Percentiles rank a stretch among this genome's conserved stretches.
phyloP scores from a whole-genome alignment of 495 filamentous ascomycete genomes.

The Neurospora sp. region DNA sequence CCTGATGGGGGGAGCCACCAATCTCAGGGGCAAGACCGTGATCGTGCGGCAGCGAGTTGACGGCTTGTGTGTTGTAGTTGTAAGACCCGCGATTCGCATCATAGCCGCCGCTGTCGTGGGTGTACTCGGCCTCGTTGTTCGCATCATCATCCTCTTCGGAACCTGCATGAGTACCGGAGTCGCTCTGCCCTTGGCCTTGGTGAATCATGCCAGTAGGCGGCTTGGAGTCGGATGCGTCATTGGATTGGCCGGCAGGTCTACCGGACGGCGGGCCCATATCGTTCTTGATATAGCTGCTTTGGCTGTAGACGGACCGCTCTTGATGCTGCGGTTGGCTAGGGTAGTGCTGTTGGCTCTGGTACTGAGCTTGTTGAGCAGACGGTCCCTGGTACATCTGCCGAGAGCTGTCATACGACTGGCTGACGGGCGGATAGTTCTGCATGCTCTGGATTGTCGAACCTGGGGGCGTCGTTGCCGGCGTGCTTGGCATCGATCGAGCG shows the following conservation, averaged over 20 bases:
- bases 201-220: constrained; percentile 51
- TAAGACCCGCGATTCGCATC: constrained; percentile 61
- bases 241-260: constrained; percentile 44
- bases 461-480: constrained; percentile 84
- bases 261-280: constrained; percentile 86
- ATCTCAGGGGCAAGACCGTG: constrained; percentile 76
- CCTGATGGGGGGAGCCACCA: constrained; percentile 80
- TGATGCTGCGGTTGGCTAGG: constrained; percentile 52
- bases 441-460: constrained; percentile 66
- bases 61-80: constrained; percentile 58
- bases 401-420: constrained; percentile 66
- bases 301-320: constrained; percentile 61
- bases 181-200: constrained; percentile 44
- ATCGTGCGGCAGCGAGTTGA: constrained; percentile 58
- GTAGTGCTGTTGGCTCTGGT: constrained; percentile 29
- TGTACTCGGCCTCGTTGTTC: constrained; percentile 71
- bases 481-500: constrained; percentile 83
- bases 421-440: constrained; percentile 60
- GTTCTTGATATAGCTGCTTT: constrained; percentile 66
- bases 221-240: constrained; percentile 60
- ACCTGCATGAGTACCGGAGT: constrained; percentile 42
- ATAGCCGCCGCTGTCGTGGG: constrained; percentile 61
- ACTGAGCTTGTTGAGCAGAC: constrained; percentile 59
- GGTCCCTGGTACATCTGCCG: constrained; percentile 73
- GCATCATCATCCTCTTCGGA: constrained; percentile 69